Evolutionary conservation across 2,329 filamentous ascomycete species (phyloP).

Genomic region (Fusarium sp.): DNA sequence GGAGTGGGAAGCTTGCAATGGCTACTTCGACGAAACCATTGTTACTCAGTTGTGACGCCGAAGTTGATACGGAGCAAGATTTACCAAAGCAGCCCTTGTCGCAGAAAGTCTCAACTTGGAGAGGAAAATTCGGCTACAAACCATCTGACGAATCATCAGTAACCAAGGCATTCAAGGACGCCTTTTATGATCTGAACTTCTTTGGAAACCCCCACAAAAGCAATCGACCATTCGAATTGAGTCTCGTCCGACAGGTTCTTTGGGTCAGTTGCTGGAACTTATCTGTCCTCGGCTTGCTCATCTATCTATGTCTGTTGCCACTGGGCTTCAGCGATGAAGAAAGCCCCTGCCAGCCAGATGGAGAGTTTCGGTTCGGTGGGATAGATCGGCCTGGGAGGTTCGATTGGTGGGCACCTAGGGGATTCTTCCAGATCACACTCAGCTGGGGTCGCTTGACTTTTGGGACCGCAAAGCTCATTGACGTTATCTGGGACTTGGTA

Average conservation of each 20-base stretch:
- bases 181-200: accelerated
- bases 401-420: not conserved
- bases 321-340: accelerated
- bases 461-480: not conserved
- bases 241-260: accelerated
- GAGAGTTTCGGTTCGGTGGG: not conserved
- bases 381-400: accelerated
- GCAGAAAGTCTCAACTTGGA: not conserved
- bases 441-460: not conserved
- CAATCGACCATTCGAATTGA: not conserved
- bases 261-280: not conserved
- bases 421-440: constrained; percentile 11
- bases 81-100: not conserved
- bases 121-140: not conserved
- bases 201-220: too few species aligned
- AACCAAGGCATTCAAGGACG: accelerated
- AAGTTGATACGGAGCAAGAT: not conserved
- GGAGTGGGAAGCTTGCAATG: not conserved
- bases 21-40: accelerated
- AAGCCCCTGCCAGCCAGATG: not conserved
- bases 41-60: not conserved
- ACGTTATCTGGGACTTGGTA: constrained; percentile 20
- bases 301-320: accelerated
- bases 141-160: accelerated
- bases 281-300: accelerated